These are phyloP conservation scores for Marchantia polymorpha DNA, from an alignment of 225 moss, liverwort and hornwort species.

Conservation along the genomic window DNA sequence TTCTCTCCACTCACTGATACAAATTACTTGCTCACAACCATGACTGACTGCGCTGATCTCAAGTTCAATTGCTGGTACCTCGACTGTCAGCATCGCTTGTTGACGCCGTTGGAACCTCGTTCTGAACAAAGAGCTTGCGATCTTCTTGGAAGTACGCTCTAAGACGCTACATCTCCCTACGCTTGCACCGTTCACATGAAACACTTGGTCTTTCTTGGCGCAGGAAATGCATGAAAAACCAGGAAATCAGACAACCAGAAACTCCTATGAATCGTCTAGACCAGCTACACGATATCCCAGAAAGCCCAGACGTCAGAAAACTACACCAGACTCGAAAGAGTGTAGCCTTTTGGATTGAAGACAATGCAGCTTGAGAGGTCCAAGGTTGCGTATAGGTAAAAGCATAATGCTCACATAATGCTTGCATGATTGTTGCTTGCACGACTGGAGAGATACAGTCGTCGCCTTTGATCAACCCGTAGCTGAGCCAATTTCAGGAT, in stretches of 20 bases:
- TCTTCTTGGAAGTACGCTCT: background rate
- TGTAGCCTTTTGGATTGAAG: background rate
- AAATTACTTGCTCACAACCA: background rate
- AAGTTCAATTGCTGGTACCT: background rate
- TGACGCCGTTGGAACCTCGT: background rate
- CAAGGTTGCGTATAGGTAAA: too few relatives aligned
- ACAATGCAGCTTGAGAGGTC: background rate
- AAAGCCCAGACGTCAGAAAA: constrained; percentile 1
- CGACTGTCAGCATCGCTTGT: background rate
- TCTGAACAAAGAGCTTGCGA: background rate
- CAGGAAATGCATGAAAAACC: constrained; percentile 5
- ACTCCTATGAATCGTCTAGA: constrained; percentile 19
- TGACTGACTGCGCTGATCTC: background rate
- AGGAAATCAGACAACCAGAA: constrained; percentile 14
- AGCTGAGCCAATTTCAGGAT: too few relatives aligned
- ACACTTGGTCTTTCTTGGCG: constrained; percentile 19
- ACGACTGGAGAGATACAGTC: too few relatives aligned
- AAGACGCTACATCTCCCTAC: background rate
- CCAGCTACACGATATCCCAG: constrained; percentile 20
- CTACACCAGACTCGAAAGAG: constrained; percentile 14
- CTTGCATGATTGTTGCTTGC: too few relatives aligned
- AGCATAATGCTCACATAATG: too few relatives aligned
- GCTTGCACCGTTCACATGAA: constrained; percentile 19
- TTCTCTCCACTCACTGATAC: background rate
- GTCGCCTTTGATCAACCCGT: too few relatives aligned